Evolutionary conservation across 148 eudicot genomes (phyloP).

Genomic region (Amaranthus hypochondriacus): DNA sequence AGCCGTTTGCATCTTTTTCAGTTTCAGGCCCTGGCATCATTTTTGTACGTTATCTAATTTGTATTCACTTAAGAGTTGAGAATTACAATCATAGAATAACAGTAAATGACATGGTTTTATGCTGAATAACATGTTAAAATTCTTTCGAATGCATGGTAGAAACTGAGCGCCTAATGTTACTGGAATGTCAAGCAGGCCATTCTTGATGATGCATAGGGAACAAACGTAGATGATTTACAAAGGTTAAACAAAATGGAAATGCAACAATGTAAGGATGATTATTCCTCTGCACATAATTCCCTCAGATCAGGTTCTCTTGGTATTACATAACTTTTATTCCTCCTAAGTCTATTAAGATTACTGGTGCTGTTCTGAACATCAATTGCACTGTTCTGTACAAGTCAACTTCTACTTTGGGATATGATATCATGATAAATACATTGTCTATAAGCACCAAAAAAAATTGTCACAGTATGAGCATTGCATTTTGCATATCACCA

Average conservation of each 20-base stretch:
- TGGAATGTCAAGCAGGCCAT: background rate
- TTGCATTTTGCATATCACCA: too few relatives aligned
- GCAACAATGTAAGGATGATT: background rate
- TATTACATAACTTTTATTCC: background rate
- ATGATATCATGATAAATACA: background rate
- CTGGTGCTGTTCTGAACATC: background rate
- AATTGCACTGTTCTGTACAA: slow-evolving; percentile 3
- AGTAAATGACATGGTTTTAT: background rate
- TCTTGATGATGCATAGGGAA: background rate
- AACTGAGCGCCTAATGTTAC: background rate
- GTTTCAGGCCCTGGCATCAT: too few relatives aligned
- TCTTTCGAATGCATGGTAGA: too few relatives aligned
- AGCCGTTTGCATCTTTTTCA: too few relatives aligned
- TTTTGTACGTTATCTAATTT: too few relatives aligned
- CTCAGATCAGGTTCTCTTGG: background rate
- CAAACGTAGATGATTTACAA: background rate
- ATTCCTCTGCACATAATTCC: background rate
- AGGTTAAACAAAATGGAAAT: background rate
- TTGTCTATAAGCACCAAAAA: too few relatives aligned
- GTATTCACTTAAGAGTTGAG: too few relatives aligned
- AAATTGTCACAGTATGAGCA: too few relatives aligned
- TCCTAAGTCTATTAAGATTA: too few relatives aligned
- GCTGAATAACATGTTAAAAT: too few relatives aligned
- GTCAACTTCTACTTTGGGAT: background rate
- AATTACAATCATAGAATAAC: too few relatives aligned